Evolutionary conservation across 2,329 filamentous ascomycete genomes (phyloP).

Genomic region (Apiospora kogelbergensis): DNA sequence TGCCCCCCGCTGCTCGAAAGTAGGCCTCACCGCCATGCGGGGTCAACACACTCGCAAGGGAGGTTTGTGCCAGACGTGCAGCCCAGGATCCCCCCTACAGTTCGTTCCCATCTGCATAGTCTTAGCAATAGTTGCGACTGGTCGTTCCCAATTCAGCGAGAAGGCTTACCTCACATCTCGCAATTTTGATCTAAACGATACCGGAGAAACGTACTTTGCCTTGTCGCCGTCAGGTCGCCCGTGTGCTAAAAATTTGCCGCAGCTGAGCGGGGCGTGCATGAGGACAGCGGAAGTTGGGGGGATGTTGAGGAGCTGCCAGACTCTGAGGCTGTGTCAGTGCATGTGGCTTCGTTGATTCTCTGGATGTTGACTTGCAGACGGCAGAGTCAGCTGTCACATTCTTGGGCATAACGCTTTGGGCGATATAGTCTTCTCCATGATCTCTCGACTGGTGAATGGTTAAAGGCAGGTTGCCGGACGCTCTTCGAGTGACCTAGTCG

Average conservation of each 20-base stretch:
- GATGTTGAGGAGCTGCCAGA: background rate
- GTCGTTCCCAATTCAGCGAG: too few relatives aligned
- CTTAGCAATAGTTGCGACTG: too few relatives aligned
- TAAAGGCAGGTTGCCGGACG: too few relatives aligned
- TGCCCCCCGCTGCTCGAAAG: background rate
- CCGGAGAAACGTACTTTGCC: too few relatives aligned
- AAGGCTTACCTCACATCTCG: too few relatives aligned
- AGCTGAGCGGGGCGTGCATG: too few relatives aligned
- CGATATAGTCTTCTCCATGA: background rate
- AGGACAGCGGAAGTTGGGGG: too few relatives aligned
- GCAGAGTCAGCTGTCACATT: background rate
- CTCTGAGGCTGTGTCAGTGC: background rate
- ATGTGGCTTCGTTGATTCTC: background rate
- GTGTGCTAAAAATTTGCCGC: too few relatives aligned
- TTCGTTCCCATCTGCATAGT: too few relatives aligned
- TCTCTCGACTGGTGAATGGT: background rate
- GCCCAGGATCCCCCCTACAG: background rate
- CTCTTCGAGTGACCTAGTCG: too few relatives aligned
- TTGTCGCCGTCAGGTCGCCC: too few relatives aligned
- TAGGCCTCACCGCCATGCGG: background rate
- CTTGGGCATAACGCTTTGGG: background rate
- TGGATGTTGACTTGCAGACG: background rate
- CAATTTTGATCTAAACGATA: too few relatives aligned
- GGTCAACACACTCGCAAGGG: background rate
- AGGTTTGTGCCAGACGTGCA: background rate